Conservation (phyloP, 306 rosid genomes). For the Datisca glomerata region DNA sequence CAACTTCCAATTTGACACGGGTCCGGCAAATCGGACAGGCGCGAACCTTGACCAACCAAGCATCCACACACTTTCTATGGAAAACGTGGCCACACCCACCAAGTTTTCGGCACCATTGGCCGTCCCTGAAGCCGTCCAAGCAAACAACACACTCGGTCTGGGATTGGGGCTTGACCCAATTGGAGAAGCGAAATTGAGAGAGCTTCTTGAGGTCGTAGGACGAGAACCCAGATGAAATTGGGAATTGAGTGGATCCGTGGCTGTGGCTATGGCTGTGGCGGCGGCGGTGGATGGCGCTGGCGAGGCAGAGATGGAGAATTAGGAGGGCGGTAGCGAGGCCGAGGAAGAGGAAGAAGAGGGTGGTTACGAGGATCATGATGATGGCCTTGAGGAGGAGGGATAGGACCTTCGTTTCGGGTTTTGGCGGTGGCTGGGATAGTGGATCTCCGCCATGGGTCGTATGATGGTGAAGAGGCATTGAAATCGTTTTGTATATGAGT, state of each 20-base stretch:
- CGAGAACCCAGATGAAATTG: constrained; percentile 22
- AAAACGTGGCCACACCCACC: constrained; percentile 52
- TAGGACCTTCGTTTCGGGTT: constrained; percentile 41
- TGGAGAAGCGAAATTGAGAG: constrained; percentile 36
- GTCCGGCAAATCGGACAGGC: constrained; percentile 80
- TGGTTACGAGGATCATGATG: constrained; percentile 58
- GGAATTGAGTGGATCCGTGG: neutral
- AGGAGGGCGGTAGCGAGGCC: constrained; percentile 65
- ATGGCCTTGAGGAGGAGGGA: constrained; percentile 59
- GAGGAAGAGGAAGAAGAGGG: constrained; percentile 63
- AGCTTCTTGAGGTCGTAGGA: constrained; percentile 36
- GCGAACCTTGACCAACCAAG: constrained; percentile 63
- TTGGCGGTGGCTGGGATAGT: constrained; percentile 18
- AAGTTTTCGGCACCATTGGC: constrained; percentile 72
- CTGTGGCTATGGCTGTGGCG: constrained; percentile 25
- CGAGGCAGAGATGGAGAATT: constrained; percentile 50
- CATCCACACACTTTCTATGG: constrained; percentile 60
- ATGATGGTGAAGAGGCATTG: constrained; percentile 7
- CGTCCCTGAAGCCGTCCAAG: constrained; percentile 44
- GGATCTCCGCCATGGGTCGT: constrained; percentile 9
- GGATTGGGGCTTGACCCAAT: constrained; percentile 7
- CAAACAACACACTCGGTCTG: constrained; percentile 60
- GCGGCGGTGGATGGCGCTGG: constrained; percentile 51
- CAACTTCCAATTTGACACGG: constrained; percentile 32
- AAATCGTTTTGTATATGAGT: too few species aligned